Evolutionary conservation across 164 flowering plant genomes (phyloP).

Genomic region (grape (Vitis vinifera)): ASM3070453v1 NC_081805.1:506001-506500

Average conservation of each 20-base stretch:
- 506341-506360: background rate
- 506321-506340: too few species aligned
- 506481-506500: slow-evolving; percentile 84
- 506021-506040: slow-evolving; percentile 96
- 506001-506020: slow-evolving; percentile 96
- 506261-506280: background rate
- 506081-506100: background rate
- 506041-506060: slow-evolving; percentile 85
- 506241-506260: background rate
- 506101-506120: background rate
- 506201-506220: too few species aligned
- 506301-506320: too few species aligned
- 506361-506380: slow-evolving; percentile 13
- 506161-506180: background rate
- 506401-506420: slow-evolving; percentile 93
- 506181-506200: background rate
- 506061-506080: background rate
- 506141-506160: background rate
- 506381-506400: slow-evolving; percentile 97
- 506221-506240: too few species aligned
- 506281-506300: too few species aligned
- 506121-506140: background rate
- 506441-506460: slow-evolving; percentile 97
- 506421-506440: slow-evolving; percentile 68
- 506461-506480: slow-evolving; percentile 98